Base-by-base conservation (phyloP, 2,329 filamentous ascomycete genomes). In the Pseudogymnoascus sp. region DNA sequence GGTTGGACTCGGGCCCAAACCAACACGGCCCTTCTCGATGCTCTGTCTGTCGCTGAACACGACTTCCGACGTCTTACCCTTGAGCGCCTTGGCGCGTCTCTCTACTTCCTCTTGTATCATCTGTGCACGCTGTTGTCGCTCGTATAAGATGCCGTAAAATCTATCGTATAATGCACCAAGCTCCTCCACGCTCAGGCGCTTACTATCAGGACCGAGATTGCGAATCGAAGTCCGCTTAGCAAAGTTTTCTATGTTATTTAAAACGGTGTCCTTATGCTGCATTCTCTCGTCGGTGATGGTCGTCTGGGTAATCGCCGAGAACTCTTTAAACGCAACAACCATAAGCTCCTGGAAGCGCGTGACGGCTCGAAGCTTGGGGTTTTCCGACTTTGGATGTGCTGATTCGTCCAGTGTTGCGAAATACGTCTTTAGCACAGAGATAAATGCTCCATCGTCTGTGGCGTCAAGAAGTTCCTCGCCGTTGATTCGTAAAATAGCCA, bases 321-420 rank as follows among this genome's bases (percentile, higher is more conserved):
- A 99, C 73, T 99, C 95, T 70, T 97, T 97, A 78, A 99, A 99
- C 0, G 95, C 95, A 18, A 97, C 95, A 2, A 99, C 95, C 93
- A 99, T 97, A 64, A 99, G 84, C 75, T 97, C 95, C 72, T 99
- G 95, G 74, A 99, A 99, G 57, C 91, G 86, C 5, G 96, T 99
- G 62, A 99, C 95, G 0, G 93, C 91, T 62, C 93, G 85, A 62
- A 97, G 80, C 77, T 97, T 99, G 2, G 93, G 87, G 67, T 97
- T 99, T 73, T 97, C 93, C 0, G 92, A 97, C 72, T 89, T 93
- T 1, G 95, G 95, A 72, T 99, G 93, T 2, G 95, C 95, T 3
- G 93, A 97, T 76, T 97, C 93, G 73, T 97, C 93, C 7, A 99
- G 81, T 40, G 91, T 86, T 6, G 91, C 86, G 74, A 99, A 99